Evolutionary conservation across 208 protist species (phyloP).

Genomic region (Naegleria lovaniensis): DNA sequence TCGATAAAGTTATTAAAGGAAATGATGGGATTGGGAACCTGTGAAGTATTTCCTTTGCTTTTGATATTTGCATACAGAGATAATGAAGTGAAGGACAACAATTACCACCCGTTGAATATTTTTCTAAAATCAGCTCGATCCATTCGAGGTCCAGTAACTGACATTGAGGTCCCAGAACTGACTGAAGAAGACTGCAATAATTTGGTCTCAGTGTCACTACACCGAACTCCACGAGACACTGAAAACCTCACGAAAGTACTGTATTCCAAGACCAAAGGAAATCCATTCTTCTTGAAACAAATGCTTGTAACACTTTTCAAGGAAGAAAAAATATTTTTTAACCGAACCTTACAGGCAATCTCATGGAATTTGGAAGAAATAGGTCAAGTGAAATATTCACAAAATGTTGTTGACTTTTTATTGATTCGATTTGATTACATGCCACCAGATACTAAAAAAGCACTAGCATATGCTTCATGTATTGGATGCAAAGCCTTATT

Average conservation of each 20-base stretch:
- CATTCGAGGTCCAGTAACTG: background rate
- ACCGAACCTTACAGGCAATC: background rate
- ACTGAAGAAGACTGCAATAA: background rate
- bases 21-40: background rate
- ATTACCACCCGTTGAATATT: background rate
- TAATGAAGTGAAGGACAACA: background rate
- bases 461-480: background rate
- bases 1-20: background rate
- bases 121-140: background rate
- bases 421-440: background rate
- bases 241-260: background rate
- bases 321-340: background rate
- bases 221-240: background rate
- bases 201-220: background rate
- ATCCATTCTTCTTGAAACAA: slow-evolving; percentile 8
- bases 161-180: background rate
- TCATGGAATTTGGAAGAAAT: background rate
- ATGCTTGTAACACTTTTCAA: background rate
- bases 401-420: background rate
- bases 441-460: background rate
- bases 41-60: background rate
- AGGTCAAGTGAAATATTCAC: background rate
- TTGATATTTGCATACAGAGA: background rate
- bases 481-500: background rate
- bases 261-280: background rate